Base-by-base conservation (phyloP, 1,284 basidiomycete species). In the Malassezia restricta region DNA sequence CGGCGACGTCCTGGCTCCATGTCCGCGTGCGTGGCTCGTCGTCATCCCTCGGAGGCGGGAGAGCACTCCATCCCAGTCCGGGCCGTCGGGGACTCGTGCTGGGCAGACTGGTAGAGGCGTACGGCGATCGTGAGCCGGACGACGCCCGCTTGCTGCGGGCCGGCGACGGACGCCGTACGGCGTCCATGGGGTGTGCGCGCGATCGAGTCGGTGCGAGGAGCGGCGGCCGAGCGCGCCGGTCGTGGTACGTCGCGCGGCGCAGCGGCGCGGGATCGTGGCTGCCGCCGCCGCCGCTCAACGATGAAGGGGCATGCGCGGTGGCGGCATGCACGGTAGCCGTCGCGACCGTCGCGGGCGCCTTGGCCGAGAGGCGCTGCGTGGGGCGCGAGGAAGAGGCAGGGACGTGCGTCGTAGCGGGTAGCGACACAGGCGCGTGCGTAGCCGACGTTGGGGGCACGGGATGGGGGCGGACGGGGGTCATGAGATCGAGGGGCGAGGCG, bases 1-100 rank as follows among this genome's bases (percentile, higher is more conserved):
- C 24, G 8, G 39, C 28, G 8, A 14, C n/a, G 12, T 51, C 48
- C 33, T 49, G 40, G 41, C 48, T 43, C 48, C 48, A 49, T 17
- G 30, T 37, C 17, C 40, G 48, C 27, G 15, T 6, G 32, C 5
- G 14, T 5, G 15, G 12, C 31, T 20, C 15, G 27, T 27, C 30
- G 43, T 17, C 11, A 11, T 35, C 33, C 33, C 33, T 15, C 3
- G 33, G 15, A n/a, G 28, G 9, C 11, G 29, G 30, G 8, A 55
- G 40, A 35, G 53, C 53, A 33, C 53, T 50, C 53, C 53, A 55
- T 35, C 53, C 53, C 9, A 55, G 47, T 6, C 53, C 53, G 12
- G 53, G 17, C 8, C 53, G 47, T 14, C 53, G 53, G 0, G 53
- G 53, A 28, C 42, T 45, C n/a, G 47, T 29, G 11, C 42, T 38